These are phyloP conservation scores for Dacryopinax spathularia DNA, from an alignment of 768 basidiomycete species.

Conservation along the genomic window DNA sequence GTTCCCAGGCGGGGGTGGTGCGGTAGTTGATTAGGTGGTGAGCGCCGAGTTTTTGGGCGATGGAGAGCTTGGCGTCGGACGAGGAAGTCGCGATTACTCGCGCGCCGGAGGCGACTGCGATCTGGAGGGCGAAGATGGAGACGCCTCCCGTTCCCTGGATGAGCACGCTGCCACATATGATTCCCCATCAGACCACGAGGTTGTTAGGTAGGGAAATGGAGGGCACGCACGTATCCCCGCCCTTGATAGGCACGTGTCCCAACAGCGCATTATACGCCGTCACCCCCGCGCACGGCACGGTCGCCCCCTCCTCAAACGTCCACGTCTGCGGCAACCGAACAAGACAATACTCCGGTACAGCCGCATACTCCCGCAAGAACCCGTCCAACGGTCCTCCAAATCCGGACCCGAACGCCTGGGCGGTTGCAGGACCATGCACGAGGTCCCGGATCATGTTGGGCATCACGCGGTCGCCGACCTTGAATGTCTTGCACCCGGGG, in stretches of 20 bases:
- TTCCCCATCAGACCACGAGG: too few relatives aligned
- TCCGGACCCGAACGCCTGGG: neutral
- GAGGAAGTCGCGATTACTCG: constrained; percentile 54
- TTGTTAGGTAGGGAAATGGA: neutral
- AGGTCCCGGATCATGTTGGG: constrained; percentile 9
- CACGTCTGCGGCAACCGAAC: constrained; percentile 42
- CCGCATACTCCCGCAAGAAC: constrained; percentile 39
- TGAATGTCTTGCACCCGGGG: neutral
- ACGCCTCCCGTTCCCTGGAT: constrained; percentile 19
- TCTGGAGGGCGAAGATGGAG: constrained; percentile 40
- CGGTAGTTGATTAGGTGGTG: constrained; percentile 52
- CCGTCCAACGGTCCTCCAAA: constrained; percentile 11
- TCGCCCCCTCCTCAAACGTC: constrained; percentile 49
- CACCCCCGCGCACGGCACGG: constrained; percentile 46
- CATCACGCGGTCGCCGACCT: constrained; percentile 8
- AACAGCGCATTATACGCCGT: constrained; percentile 50
- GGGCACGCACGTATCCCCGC: constrained; percentile 42
- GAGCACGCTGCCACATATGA: neutral
- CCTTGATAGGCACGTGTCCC: constrained; percentile 38
- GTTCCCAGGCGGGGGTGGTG: constrained; percentile 42
- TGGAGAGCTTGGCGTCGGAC: constrained; percentile 45
- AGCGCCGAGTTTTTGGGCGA: constrained; percentile 38
- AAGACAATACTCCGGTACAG: constrained; percentile 32
- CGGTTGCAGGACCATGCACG: neutral
- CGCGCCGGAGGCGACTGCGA: constrained; percentile 50